Conservation (phyloP, 2,329 filamentous ascomycete species). For the Lasiodiplodia sp. region DNA sequence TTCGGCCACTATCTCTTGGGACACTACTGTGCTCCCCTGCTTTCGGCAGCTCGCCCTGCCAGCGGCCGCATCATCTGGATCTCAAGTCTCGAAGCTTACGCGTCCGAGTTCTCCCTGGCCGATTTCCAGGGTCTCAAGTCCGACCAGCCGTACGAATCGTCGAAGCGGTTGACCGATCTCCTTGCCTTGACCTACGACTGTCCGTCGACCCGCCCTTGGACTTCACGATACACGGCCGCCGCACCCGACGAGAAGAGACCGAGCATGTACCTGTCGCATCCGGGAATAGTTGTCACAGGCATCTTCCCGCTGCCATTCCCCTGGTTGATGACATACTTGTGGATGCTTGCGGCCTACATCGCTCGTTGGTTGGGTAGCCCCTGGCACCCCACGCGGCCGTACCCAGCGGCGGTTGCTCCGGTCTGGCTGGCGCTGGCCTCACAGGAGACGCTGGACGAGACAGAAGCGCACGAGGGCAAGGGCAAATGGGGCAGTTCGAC, state of each 20-base stretch:
- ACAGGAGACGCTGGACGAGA: slow-evolving; percentile 66
- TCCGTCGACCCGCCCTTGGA: slow-evolving; percentile 66
- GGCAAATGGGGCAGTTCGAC: slow-evolving; percentile 87
- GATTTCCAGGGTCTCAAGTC: slow-evolving; percentile 79
- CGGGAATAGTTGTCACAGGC: slow-evolving; percentile 82
- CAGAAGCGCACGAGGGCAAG: slow-evolving; percentile 60
- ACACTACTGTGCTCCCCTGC: slow-evolving; percentile 78
- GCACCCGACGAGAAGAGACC: slow-evolving; percentile 51
- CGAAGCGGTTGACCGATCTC: slow-evolving; percentile 86
- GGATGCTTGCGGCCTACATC: slow-evolving; percentile 70
- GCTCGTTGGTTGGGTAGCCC: slow-evolving; percentile 81
- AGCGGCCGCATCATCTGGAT: slow-evolving; percentile 83
- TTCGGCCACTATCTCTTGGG: slow-evolving; percentile 94
- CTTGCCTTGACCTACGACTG: slow-evolving; percentile 76
- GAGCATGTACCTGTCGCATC: slow-evolving; percentile 80
- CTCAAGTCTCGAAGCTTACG: slow-evolving; percentile 77
- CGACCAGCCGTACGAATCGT: slow-evolving; percentile 77
- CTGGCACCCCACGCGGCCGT: slow-evolving; percentile 83
- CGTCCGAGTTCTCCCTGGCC: slow-evolving; percentile 63
- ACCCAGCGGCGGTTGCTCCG: slow-evolving; percentile 77
- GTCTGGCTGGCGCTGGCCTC: slow-evolving; percentile 79
- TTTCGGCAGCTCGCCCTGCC: slow-evolving; percentile 58
- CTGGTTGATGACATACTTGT: slow-evolving; percentile 69
- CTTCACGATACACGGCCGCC: slow-evolving; percentile 62
- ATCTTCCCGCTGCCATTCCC: slow-evolving; percentile 80